Evolutionary conservation across 257 asterid genomes (phyloP).

Genomic region (Jacaranda copaia): DNA sequence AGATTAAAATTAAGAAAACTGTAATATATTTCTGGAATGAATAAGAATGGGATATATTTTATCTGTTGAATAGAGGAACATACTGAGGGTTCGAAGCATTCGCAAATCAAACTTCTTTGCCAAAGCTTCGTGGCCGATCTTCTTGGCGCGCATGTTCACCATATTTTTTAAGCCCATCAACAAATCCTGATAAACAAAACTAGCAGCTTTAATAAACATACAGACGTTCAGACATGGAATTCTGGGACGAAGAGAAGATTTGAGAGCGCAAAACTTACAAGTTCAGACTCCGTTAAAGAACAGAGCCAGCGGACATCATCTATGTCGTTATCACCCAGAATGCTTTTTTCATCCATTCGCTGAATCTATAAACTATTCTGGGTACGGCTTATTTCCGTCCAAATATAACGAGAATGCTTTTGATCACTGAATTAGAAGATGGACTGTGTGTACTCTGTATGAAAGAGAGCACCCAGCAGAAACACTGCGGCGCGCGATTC

Average conservation of each 20-base stretch:
- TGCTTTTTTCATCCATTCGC: constrained; percentile 28
- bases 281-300: constrained; percentile 76
- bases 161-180: constrained; percentile 61
- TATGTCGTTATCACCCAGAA: constrained; percentile 52
- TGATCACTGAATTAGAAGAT: neutral
- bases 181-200: constrained; percentile 56
- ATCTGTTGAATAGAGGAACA: constrained; percentile 27
- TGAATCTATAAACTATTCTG: neutral
- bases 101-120: constrained; percentile 63
- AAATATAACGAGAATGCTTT: neutral
- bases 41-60: neutral
- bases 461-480: neutral
- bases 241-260: neutral
- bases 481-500: constrained; percentile 2
- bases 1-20: neutral
- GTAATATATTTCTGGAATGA: neutral
- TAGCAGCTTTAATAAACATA: neutral
- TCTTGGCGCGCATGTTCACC: constrained; percentile 67
- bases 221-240: neutral
- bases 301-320: constrained; percentile 86
- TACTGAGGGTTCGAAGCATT: constrained; percentile 67
- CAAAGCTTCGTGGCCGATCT: constrained; percentile 58
- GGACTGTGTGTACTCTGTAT: neutral
- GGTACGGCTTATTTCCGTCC: neutral
- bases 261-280: constrained; percentile 48